These are phyloP conservation scores for Phyllosticta citrichinensis DNA, from an alignment of 2,329 filamentous ascomycete genomes.

Conservation along the genomic window DNA sequence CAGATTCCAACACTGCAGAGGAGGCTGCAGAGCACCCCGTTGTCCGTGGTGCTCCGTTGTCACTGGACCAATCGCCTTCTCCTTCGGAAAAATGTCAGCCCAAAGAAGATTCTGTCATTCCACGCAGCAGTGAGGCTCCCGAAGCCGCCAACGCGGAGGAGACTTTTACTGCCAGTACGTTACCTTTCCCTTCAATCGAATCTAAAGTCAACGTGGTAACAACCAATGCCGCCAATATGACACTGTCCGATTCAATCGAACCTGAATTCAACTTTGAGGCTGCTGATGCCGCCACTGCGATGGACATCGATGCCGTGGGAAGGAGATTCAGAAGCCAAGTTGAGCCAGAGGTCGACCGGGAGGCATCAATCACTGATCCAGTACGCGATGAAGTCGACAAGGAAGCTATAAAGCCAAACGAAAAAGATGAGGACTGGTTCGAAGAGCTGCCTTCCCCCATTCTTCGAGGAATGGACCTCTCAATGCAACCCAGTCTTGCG, in stretches of 20 bases:
- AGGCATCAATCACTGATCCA: not conserved
- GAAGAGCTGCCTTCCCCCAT: not conserved
- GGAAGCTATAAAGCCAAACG: not conserved
- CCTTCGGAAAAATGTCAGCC: not conserved
- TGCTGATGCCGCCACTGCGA: not conserved
- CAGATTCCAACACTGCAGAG: not conserved
- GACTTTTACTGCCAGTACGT: too few species aligned
- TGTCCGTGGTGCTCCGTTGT: not conserved
- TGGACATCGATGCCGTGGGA: not conserved
- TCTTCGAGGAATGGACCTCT: not conserved
- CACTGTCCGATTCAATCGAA: too few species aligned
- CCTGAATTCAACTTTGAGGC: too few species aligned
- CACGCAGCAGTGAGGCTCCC: too few species aligned
- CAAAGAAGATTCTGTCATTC: not conserved
- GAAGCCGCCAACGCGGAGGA: too few species aligned
- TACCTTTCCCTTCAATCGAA: too few species aligned
- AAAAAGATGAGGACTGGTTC: not conserved
- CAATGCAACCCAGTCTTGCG: not conserved
- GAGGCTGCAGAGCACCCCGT: not conserved
- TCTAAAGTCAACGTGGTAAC: too few species aligned
- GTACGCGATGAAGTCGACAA: not conserved
- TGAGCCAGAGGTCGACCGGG: not conserved
- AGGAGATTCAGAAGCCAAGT: too few species aligned
- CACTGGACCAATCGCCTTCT: not conserved
- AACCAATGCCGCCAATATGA: too few species aligned